Percentiles rank a stretch among this genome's conserved stretches.
These are phyloP conservation scores for Paramecium tetraurelia DNA, from an alignment of 73 alveolate genomes.

Conservation along the genomic window DNA sequence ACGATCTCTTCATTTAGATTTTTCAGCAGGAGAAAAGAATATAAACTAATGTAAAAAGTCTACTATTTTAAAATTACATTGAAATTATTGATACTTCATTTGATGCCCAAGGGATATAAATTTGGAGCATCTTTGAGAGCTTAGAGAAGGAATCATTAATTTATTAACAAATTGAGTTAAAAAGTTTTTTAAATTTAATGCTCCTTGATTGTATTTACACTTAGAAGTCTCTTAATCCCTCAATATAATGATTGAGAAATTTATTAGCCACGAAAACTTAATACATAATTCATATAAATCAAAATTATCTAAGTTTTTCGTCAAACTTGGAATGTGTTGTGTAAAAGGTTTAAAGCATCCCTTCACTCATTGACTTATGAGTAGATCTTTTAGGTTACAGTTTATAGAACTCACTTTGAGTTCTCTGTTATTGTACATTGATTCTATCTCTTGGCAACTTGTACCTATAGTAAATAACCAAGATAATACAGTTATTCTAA, in stretches of 20 bases:
- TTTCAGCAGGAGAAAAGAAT: no score
- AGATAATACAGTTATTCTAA: not conserved
- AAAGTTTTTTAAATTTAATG: not conserved
- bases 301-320: constrained; percentile 36
- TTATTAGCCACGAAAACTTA: constrained; percentile 9
- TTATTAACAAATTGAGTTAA: not conserved
- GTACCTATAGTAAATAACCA: not conserved
- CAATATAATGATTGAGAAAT: constrained; percentile 33
- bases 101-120: constrained; percentile 6
- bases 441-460: constrained; percentile 29
- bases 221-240: not conserved
- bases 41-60: no score
- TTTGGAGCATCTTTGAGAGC: not conserved
- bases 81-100: no score
- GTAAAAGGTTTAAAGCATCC: not conserved
- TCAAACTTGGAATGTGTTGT: constrained; percentile 49
- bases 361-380: not conserved
- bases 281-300: constrained; percentile 47
- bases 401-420: not conserved
- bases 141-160: no score
- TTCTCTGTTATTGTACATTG: not conserved
- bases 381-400: not conserved
- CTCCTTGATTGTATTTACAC: not conserved
- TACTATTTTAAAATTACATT: no score
- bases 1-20: no score